Evolutionary conservation across 2,329 filamentous ascomycete genomes (phyloP).

Genomic region (Aspergillaceae sp.): DNA sequence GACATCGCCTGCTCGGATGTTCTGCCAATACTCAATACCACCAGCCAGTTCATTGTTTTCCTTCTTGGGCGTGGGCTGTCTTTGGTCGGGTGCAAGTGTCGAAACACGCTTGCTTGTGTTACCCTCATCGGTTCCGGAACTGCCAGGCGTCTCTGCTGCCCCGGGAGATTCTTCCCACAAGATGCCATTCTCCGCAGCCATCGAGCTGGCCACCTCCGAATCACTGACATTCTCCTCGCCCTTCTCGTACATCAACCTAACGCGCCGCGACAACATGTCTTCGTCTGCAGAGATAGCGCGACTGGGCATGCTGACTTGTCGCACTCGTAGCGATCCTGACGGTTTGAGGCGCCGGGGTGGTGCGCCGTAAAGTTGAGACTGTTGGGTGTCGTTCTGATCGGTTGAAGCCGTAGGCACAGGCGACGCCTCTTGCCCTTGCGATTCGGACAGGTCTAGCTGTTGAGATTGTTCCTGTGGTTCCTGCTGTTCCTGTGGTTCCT

Average conservation of each 20-base stretch:
- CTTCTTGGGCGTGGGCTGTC: conserved; percentile 31
- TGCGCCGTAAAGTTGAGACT: not conserved
- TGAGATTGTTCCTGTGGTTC: not conserved
- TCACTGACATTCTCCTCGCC: conserved; percentile 48
- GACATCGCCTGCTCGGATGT: conserved; percentile 50
- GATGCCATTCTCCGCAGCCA: conserved; percentile 31
- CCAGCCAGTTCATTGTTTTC: conserved; percentile 52
- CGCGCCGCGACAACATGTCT: conserved; percentile 53
- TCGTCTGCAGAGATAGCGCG: conserved; percentile 56
- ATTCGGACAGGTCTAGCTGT: not conserved
- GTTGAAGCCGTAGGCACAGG: conserved; percentile 5
- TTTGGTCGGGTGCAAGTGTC: conserved; percentile 21
- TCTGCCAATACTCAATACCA: conserved; percentile 57
- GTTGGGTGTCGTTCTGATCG: conserved; percentile 10
- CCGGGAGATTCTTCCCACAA: conserved; percentile 33
- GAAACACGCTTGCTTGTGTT: conserved; percentile 20
- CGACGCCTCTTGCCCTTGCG: not conserved
- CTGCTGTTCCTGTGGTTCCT: conserved; percentile 3
- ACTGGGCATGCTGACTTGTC: conserved; percentile 26
- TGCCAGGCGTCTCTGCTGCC: not conserved
- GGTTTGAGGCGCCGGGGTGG: conserved; percentile 19
- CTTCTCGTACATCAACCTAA: conserved; percentile 56
- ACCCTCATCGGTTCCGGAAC: conserved; percentile 8
- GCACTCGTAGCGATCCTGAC: conserved; percentile 30
- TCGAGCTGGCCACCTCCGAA: conserved; percentile 29